These are phyloP conservation scores for Poa annua DNA, from an alignment of 176 grass and related monocot genomes.

Conservation along the genomic window DNA sequence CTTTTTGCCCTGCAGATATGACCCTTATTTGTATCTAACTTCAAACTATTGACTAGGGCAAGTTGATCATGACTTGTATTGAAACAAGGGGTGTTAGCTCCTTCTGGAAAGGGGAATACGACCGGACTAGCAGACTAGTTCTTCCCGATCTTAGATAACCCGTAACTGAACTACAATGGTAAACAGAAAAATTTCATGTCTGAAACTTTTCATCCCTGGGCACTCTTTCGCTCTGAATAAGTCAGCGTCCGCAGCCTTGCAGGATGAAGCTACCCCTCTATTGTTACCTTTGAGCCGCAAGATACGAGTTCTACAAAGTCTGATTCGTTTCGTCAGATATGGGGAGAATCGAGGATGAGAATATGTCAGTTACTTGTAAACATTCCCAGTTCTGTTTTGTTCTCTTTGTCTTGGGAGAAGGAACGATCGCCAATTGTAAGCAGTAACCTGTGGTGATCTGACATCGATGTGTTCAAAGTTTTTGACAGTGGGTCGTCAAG, in stretches of 20 bases:
- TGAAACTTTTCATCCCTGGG: not conserved
- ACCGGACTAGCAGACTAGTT: not conserved
- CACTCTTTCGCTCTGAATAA: conserved; percentile 12
- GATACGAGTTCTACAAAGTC: not conserved
- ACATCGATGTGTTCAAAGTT: conserved; percentile 14
- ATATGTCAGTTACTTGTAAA: conserved; percentile 11
- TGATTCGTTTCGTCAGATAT: not conserved
- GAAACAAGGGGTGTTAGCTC: not conserved
- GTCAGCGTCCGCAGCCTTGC: not conserved
- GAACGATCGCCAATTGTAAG: not conserved
- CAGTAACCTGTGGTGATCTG: conserved; percentile 34
- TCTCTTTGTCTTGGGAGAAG: no score
- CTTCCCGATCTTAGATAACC: not conserved
- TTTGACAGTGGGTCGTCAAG: not conserved
- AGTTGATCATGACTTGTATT: not conserved
- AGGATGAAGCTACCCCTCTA: not conserved
- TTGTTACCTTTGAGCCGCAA: conserved; percentile 10
- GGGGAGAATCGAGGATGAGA: not conserved
- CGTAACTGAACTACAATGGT: not conserved
- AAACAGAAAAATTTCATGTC: not conserved
- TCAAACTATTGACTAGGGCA: not conserved
- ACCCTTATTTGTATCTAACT: not conserved
- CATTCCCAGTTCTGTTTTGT: not conserved
- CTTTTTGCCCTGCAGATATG: not conserved
- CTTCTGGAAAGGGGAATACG: not conserved